Conservation (phyloP, 148 eudicot species). For the Limonium bicolor region DNA sequence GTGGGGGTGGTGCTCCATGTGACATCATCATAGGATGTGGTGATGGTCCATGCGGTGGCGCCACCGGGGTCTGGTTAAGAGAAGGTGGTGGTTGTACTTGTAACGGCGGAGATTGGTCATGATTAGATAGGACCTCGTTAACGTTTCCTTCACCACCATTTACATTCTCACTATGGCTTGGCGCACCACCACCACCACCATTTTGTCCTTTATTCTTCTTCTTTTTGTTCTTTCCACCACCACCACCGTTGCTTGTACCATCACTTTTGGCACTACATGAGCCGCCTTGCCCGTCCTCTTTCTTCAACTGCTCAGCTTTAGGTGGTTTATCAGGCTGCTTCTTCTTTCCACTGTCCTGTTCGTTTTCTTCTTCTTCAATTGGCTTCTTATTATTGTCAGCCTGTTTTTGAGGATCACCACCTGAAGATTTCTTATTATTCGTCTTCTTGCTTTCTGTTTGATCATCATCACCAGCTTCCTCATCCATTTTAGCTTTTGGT, state of each 20-base stretch:
- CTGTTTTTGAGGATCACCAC: background rate
- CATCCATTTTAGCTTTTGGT: too few species aligned
- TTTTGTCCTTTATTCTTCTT: slow-evolving; percentile 4
- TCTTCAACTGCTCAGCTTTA: slow-evolving; percentile 2
- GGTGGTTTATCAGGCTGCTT: slow-evolving; percentile 5
- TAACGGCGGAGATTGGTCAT: too few species aligned
- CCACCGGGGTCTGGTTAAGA: too few species aligned
- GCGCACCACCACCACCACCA: background rate
- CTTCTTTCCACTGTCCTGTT: slow-evolving; percentile 1
- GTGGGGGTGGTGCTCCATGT: too few species aligned
- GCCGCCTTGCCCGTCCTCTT: background rate
- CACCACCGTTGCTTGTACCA: background rate
- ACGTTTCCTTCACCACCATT: too few species aligned
- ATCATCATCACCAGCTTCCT: too few species aligned
- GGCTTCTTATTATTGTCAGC: background rate
- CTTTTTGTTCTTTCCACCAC: slow-evolving; percentile 16
- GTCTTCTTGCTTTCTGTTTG: slow-evolving; percentile 17
- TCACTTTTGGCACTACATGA: background rate
- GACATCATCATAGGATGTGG: too few species aligned
- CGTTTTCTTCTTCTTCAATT: background rate
- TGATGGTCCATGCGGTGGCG: too few species aligned
- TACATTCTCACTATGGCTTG: too few species aligned
- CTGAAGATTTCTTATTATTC: slow-evolving; percentile 9
- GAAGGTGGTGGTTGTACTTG: too few species aligned
- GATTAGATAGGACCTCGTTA: too few species aligned